Evolutionary conservation across 2,329 filamentous ascomycete species (phyloP).

Genomic region (Fusarium sublunatum): DNA sequence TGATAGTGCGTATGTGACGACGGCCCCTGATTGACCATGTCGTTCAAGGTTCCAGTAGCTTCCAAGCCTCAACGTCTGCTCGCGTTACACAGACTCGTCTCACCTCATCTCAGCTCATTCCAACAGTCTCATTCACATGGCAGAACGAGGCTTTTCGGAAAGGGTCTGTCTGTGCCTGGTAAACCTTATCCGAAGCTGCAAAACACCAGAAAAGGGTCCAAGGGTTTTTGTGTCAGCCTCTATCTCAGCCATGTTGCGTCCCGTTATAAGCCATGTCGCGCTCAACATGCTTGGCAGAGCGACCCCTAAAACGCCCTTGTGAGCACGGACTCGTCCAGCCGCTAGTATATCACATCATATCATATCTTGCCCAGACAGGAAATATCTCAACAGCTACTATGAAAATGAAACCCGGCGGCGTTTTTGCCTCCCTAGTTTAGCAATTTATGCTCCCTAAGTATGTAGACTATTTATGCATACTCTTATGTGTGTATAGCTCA

Average conservation of each 20-base stretch:
- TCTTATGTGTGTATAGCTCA: not conserved
- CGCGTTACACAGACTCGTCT: conserved; percentile 23
- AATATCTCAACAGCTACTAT: conserved; percentile 3
- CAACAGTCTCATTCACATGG: conserved; percentile 17
- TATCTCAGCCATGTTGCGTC: conserved; percentile 28
- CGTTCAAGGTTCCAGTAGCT: conserved; percentile 25
- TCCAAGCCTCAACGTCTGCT: not conserved
- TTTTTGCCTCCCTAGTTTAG: conserved; percentile 16
- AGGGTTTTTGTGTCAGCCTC: conserved; percentile 25
- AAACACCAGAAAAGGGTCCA: conserved; percentile 28
- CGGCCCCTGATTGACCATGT: conserved; percentile 8
- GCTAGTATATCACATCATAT: conserved; percentile 5
- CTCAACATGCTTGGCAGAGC: not conserved
- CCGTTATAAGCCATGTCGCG: not conserved
- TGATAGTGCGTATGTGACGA: not conserved
- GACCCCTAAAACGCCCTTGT: conserved; percentile 17
- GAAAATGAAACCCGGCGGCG: conserved; percentile 4
- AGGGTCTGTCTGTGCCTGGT: conserved; percentile 3
- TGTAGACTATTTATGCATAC: conserved; percentile 17
- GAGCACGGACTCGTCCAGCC: conserved; percentile 7
- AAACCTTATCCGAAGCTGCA: conserved; percentile 11
- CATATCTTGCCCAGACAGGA: not conserved
- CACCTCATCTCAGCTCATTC: conserved; percentile 32
- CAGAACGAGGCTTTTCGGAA: not conserved
- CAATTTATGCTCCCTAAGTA: conserved; percentile 1